A percentile compares a stretch with the other conserved stretches of the same genome.
phyloP scores from a whole-genome alignment of 192 early-diverging fungal species.

The Coemansia aciculifera region DNA sequence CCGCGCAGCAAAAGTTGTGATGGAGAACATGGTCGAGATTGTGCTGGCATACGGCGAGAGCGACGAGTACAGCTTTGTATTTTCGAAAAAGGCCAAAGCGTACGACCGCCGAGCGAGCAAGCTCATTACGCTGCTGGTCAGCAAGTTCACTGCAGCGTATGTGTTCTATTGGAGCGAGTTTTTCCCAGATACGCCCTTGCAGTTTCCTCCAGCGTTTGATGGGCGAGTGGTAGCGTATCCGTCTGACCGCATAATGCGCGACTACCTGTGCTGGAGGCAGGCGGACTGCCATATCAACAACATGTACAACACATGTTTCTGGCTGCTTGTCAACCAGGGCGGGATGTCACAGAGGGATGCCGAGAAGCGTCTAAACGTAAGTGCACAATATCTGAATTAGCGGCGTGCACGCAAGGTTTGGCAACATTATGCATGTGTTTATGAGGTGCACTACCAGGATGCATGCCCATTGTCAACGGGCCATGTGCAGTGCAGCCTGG shows the following conservation, averaged over 20 bases:
- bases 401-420: background rate
- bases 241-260: constrained; percentile 73
- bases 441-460: constrained; percentile 5
- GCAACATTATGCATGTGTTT: background rate
- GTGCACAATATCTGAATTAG: constrained; percentile 6
- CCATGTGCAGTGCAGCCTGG: background rate
- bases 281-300: constrained; percentile 96
- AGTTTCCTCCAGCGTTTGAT: constrained; percentile 89
- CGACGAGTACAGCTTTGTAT: constrained; percentile 90
- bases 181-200: constrained; percentile 64
- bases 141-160: constrained; percentile 85
- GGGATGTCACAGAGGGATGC: constrained; percentile 68
- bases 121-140: constrained; percentile 77
- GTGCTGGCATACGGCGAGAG: constrained; percentile 88
- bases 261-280: constrained; percentile 95
- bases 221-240: constrained; percentile 88
- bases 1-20: constrained; percentile 72
- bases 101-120: constrained; percentile 80
- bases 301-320: constrained; percentile 95
- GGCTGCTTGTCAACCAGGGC: constrained; percentile 80
- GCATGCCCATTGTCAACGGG: background rate
- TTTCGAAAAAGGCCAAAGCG: constrained; percentile 62
- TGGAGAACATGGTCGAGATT: constrained; percentile 78
- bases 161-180: constrained; percentile 79
- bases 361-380: constrained; percentile 70